Base-by-base conservation (phyloP, 352 stramenopile species). In the Plasmopara muralis region DNA sequence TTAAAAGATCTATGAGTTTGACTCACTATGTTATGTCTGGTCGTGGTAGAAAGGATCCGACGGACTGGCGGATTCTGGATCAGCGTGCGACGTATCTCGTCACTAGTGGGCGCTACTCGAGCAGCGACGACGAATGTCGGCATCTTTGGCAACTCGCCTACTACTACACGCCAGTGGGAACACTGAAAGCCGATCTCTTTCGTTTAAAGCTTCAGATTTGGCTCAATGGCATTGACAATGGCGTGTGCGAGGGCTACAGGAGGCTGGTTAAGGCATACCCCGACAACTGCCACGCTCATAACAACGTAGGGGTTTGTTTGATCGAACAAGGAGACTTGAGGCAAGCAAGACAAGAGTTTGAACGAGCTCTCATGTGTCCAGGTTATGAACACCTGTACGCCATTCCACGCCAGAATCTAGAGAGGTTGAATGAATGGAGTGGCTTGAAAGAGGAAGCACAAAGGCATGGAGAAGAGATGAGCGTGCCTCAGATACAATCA, bases 61-160 rank as follows among this genome's bases (percentile, higher is more conserved):
- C 68, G 12, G 75, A 85, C 47, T 86, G 75, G 75, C 67, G 74
- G 10, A 54, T 72, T n/a, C 47, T 83, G 34, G 67, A 83, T 18
- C 56, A 59, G n/a, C 53, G 58, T 4, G 57, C 48, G 0, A 29
- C n/a, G 8, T 48, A 61, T 44, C 47, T 64, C 8, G 16, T 57
- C 8, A 46, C 8, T 4, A 43, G 16, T 30, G 49, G 46, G 14
- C 43, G 43, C 14, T 61, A 60, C 39, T 33, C 8, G 18, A 51
- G 25, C 0, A 43, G 63, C 12, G 30, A 58, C 25, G 18, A 56
- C n/a, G 37, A 43, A 7, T 74, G 61, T 29, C 35, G 45, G 0
- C 33, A 44, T 20, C 20, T 72, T 12, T 65, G 42, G 50, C 41
- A 70, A 20, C 45, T 68, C 6, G 41, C 65, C 28, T 56, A 55